These are phyloP conservation scores for Circinella minor DNA, from an alignment of 371 early-diverging fungal genomes.

Conservation along the genomic window DNA sequence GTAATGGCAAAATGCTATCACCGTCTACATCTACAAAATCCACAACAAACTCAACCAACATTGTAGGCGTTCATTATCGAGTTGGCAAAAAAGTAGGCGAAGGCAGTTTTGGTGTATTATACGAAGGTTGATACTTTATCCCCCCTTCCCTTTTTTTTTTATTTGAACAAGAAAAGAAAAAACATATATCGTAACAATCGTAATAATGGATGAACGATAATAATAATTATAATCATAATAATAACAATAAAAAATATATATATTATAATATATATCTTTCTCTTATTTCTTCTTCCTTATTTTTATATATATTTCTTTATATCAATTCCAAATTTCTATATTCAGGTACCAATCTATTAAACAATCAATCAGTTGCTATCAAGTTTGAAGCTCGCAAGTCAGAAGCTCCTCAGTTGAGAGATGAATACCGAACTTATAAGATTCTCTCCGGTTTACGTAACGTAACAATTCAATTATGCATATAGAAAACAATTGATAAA, in stretches of 20 bases:
- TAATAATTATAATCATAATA: neutral
- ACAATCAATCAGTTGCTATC: slow-evolving; percentile 81
- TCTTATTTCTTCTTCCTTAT: neutral
- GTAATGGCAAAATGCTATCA: neutral
- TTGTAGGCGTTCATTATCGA: slow-evolving; percentile 93
- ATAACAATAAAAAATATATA: neutral
- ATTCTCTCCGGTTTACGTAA: slow-evolving; percentile 68
- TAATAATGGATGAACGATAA: too few relatives aligned
- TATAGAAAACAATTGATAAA: slow-evolving; percentile 30
- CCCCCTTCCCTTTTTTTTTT: neutral
- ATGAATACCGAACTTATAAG: slow-evolving; percentile 87
- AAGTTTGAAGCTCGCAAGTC: slow-evolving; percentile 88
- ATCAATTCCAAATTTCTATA: neutral
- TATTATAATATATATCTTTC: neutral
- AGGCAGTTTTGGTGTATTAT: slow-evolving; percentile 96
- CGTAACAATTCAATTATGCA: slow-evolving; percentile 68
- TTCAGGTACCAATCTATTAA: slow-evolving; percentile 60
- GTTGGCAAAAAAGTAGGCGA: slow-evolving; percentile 97
- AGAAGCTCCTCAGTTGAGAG: slow-evolving; percentile 88
- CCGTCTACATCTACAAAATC: slow-evolving; percentile 15
- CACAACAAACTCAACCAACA: slow-evolving; percentile 39
- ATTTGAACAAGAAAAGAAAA: neutral
- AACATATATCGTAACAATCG: too few relatives aligned
- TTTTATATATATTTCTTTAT: neutral
- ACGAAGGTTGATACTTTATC: slow-evolving; percentile 75